Percentiles rank a stretch among this genome's conserved stretches.
phyloP scores from a whole-genome alignment of 768 basidiomycete species.

The Trametes maxima region DNA sequence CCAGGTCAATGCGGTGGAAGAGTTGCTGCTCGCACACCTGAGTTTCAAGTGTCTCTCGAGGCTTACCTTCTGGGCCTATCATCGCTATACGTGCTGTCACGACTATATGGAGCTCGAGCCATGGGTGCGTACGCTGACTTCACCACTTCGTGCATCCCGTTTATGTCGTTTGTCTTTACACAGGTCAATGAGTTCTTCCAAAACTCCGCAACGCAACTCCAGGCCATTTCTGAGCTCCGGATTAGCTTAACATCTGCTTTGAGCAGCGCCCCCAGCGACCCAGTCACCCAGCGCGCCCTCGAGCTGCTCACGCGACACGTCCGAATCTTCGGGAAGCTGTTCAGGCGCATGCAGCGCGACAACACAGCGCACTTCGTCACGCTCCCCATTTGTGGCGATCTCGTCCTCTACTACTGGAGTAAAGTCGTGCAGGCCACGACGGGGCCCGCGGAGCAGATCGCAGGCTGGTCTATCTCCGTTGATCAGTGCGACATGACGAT shows the following conservation, averaged over 20 bases:
- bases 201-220: constrained; percentile 57
- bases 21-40: constrained; percentile 62
- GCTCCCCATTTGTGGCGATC: constrained; percentile 62
- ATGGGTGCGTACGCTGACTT: constrained; percentile 48
- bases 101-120: constrained; percentile 46
- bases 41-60: constrained; percentile 76
- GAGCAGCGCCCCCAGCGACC: constrained; percentile 38
- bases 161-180: constrained; percentile 3
- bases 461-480: constrained; percentile 44
- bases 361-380: constrained; percentile 58
- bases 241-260: constrained; percentile 52
- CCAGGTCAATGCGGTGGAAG: constrained; percentile 44
- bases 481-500: not conserved
- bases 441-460: constrained; percentile 51
- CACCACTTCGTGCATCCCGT: not conserved
- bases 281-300: constrained; percentile 47
- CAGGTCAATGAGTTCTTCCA: constrained; percentile 68
- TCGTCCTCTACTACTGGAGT: constrained; percentile 82
- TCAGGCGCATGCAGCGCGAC: constrained; percentile 72
- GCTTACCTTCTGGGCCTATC: constrained; percentile 74
- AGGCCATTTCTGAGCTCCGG: constrained; percentile 58
- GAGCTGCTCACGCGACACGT: constrained; percentile 69
- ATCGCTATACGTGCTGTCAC: constrained; percentile 35
- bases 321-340: constrained; percentile 76
- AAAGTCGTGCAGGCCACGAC: constrained; percentile 74